phyloP scores from a whole-genome alignment of 306 rosid genomes.

The Prosopis cineraria region DNA sequence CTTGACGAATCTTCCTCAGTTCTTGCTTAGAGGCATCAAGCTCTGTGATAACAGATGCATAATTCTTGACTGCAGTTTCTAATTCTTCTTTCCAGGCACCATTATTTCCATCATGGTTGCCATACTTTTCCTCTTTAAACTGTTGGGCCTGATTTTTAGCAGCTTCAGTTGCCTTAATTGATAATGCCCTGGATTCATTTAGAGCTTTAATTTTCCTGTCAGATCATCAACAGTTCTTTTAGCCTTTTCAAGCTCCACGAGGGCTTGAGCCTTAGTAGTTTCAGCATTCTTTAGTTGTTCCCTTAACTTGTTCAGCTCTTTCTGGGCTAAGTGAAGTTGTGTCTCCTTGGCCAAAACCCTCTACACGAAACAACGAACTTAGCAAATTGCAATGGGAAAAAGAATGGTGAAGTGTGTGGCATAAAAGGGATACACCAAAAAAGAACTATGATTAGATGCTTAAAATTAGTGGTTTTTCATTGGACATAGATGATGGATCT shows the following conservation, averaged over 20 bases:
- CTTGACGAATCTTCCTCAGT: slow-evolving; percentile 73
- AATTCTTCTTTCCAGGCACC: slow-evolving; percentile 75
- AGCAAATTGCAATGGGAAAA: slow-evolving; percentile 12
- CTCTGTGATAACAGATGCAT: slow-evolving; percentile 62
- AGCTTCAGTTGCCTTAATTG: slow-evolving; percentile 64
- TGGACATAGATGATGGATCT: slow-evolving; percentile 1
- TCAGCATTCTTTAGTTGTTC: slow-evolving; percentile 85
- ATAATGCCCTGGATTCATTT: slow-evolving; percentile 69
- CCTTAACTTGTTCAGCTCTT: slow-evolving; percentile 81
- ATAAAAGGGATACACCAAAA: slow-evolving; percentile 18
- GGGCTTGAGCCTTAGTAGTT: slow-evolving; percentile 81
- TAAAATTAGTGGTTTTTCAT: neutral
- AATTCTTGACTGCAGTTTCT: slow-evolving; percentile 66
- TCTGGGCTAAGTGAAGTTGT: slow-evolving; percentile 75
- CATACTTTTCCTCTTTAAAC: slow-evolving; percentile 61
- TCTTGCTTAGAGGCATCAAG: slow-evolving; percentile 87
- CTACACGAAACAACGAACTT: slow-evolving; percentile 51
- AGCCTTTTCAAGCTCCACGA: slow-evolving; percentile 78
- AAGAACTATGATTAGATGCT: neutral
- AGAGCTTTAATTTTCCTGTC: slow-evolving; percentile 60
- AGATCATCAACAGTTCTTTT: slow-evolving; percentile 65
- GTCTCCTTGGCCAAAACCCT: slow-evolving; percentile 88
- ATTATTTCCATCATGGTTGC: slow-evolving; percentile 41
- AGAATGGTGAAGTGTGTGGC: neutral
- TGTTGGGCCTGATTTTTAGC: slow-evolving; percentile 63